Percentiles rank a stretch among this genome's conserved stretches.
These are phyloP conservation scores for Populus nigra DNA, from an alignment of 345 rosid species.

Conservation along the genomic window DNA sequence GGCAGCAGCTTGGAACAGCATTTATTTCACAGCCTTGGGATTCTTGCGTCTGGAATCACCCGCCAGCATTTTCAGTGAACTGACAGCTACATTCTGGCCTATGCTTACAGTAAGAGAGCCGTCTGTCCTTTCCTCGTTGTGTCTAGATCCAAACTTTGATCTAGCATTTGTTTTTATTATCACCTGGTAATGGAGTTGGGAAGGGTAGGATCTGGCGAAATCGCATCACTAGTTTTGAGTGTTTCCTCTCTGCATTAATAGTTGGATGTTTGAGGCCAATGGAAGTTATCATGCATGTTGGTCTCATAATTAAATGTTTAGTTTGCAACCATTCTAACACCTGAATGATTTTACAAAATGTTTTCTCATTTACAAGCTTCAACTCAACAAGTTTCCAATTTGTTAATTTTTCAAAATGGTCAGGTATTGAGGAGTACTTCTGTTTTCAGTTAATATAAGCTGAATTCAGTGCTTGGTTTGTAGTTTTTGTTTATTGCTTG, in stretches of 20 bases:
- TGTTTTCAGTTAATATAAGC: not conserved
- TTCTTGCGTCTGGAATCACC: conserved; percentile 86
- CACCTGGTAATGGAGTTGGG: not conserved
- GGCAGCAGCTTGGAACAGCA: conserved; percentile 94
- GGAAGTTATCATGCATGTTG: not conserved
- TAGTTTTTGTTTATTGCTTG: not conserved
- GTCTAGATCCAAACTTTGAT: not conserved
- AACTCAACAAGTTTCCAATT: not conserved
- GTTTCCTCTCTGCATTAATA: not conserved
- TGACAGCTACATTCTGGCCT: conserved; percentile 76
- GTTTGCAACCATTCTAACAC: not conserved
- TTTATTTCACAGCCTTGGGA: conserved; percentile 66
- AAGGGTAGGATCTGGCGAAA: not conserved
- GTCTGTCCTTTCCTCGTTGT: not conserved
- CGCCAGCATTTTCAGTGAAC: conserved; percentile 51
- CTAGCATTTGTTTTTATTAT: not conserved
- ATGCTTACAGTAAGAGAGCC: conserved; percentile 71
- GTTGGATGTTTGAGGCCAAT: not conserved
- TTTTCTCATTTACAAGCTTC: not conserved
- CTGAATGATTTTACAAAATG: not conserved
- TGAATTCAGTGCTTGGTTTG: conserved; percentile 2
- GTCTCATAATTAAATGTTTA: not conserved
- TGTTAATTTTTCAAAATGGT: not conserved
- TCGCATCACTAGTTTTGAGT: not conserved
- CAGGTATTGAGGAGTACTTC: not conserved